A percentile compares a stretch with the other conserved stretches of the same genome.
phyloP scores from a whole-genome alignment of 2,329 filamentous ascomycete genomes.

The Verticillium isaacii region DNA sequence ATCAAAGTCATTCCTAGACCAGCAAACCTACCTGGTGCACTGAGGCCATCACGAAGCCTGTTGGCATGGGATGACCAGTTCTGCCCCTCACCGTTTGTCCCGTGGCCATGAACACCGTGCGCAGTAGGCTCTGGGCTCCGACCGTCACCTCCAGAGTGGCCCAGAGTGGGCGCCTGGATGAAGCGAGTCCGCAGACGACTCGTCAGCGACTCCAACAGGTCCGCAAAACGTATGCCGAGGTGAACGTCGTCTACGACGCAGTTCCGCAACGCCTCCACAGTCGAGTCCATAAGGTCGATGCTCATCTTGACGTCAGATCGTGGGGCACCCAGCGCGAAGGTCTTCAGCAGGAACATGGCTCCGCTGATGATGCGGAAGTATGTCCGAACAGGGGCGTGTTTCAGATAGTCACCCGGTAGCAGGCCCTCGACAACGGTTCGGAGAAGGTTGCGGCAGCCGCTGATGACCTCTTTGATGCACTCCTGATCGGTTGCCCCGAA shows the following conservation, averaged over 20 bases:
- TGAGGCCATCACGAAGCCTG: slow-evolving; percentile 34
- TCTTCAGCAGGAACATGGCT: slow-evolving; percentile 80
- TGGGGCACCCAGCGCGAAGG: slow-evolving; percentile 75
- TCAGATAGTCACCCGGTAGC: slow-evolving; percentile 68
- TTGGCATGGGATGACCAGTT: slow-evolving; percentile 27
- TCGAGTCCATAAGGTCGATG: slow-evolving; percentile 69
- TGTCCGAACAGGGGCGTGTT: slow-evolving; percentile 77
- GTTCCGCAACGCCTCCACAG: slow-evolving; percentile 67
- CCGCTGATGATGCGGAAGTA: slow-evolving; percentile 85
- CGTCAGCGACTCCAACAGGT: slow-evolving; percentile 74
- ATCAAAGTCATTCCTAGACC: background rate
- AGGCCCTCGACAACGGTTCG: slow-evolving; percentile 73
- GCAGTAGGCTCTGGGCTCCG: slow-evolving; percentile 31
- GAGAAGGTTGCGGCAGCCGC: slow-evolving; percentile 72
- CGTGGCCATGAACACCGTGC: slow-evolving; percentile 14
- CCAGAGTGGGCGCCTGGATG: slow-evolving; percentile 55
- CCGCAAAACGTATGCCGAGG: slow-evolving; percentile 77
- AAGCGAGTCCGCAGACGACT: slow-evolving; percentile 70
- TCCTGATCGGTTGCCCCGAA: slow-evolving; percentile 64
- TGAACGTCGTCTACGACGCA: slow-evolving; percentile 84
- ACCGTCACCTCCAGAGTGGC: slow-evolving; percentile 31
- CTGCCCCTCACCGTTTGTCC: slow-evolving; percentile 7
- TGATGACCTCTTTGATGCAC: slow-evolving; percentile 72
- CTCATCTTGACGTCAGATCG: slow-evolving; percentile 73
- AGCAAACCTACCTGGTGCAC: slow-evolving; percentile 27